A percentile compares a stretch with the other conserved stretches of the same genome.
Conservation (phyloP, 257 asterid species). For the Solanum appendiculatum region DNA sequence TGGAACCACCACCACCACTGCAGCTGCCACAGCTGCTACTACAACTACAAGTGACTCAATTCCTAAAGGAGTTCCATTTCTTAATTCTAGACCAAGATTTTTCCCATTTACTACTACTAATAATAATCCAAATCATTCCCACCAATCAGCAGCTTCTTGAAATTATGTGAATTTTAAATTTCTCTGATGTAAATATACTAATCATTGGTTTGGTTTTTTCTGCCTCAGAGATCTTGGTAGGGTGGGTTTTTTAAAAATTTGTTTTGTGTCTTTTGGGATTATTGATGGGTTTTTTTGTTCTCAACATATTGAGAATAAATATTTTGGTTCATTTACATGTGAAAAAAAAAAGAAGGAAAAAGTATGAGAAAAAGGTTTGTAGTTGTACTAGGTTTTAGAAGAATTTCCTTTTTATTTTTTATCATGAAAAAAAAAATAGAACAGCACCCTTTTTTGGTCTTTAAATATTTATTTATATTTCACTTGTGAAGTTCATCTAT, state of each 20-base stretch:
- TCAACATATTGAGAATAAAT: neutral
- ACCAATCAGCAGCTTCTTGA: conserved; percentile 47
- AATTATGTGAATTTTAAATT: neutral
- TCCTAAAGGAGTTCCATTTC: conserved; percentile 30
- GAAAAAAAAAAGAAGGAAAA: neutral
- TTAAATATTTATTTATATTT: neutral
- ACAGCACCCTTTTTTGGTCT: neutral
- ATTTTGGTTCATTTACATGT: neutral
- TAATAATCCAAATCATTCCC: conserved; percentile 18
- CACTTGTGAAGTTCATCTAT: neutral
- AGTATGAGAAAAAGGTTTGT: neutral
- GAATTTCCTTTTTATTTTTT: neutral
- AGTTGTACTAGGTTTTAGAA: neutral
- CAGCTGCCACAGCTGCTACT: no score
- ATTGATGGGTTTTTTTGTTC: neutral
- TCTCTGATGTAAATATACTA: neutral
- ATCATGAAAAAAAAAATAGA: neutral
- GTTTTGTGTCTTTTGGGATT: neutral
- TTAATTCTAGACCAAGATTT: conserved; percentile 40
- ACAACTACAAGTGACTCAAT: conserved; percentile 1
- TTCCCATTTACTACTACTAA: conserved; percentile 37
- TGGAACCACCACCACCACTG: neutral
- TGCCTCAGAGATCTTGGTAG: conserved; percentile 14
- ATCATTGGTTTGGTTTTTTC: neutral
- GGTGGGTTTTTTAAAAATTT: neutral